These are phyloP conservation scores for Xylariomycetidae sp. DNA, from an alignment of 2,329 filamentous ascomycete genomes.

Conservation along the genomic window DNA sequence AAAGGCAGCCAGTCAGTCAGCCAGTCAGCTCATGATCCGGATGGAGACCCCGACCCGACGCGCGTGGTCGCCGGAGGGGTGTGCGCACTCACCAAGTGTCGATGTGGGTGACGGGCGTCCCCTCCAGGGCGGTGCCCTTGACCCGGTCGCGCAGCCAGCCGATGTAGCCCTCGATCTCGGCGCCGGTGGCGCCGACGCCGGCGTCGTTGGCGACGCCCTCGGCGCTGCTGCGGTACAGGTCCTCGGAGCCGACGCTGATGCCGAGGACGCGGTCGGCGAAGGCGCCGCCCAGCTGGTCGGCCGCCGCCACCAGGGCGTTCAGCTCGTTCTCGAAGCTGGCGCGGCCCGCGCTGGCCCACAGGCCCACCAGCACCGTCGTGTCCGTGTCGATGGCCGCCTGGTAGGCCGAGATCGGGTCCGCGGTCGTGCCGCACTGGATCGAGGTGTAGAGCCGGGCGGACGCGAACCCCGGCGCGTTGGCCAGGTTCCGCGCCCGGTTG, in stretches of 20 bases:
- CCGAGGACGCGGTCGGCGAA: slow-evolving; percentile 23
- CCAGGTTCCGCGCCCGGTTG: slow-evolving; percentile 35
- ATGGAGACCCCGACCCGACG: neutral
- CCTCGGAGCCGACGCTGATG: slow-evolving; percentile 26
- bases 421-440: slow-evolving; percentile 25
- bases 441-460: slow-evolving; percentile 38
- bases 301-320: slow-evolving; percentile 18
- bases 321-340: slow-evolving; percentile 20
- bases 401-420: slow-evolving; percentile 23
- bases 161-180: slow-evolving; percentile 23
- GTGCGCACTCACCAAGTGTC: slow-evolving; percentile 22
- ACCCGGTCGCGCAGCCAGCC: slow-evolving; percentile 23
- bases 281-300: slow-evolving; percentile 13
- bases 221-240: slow-evolving; percentile 23
- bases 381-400: slow-evolving; percentile 25
- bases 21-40: neutral
- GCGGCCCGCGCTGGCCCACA: slow-evolving; percentile 24
- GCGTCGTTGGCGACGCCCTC: slow-evolving; percentile 19
- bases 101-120: slow-evolving; percentile 24
- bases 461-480: slow-evolving; percentile 33
- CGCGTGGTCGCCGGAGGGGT: neutral
- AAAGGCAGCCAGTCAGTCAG: slow-evolving; percentile 3
- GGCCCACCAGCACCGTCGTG: slow-evolving; percentile 20
- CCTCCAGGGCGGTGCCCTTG: slow-evolving; percentile 17
- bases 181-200: slow-evolving; percentile 19